Evolutionary conservation across 2,329 filamentous ascomycete genomes (phyloP).

Genomic region (Fusarium duplospermum): DNA sequence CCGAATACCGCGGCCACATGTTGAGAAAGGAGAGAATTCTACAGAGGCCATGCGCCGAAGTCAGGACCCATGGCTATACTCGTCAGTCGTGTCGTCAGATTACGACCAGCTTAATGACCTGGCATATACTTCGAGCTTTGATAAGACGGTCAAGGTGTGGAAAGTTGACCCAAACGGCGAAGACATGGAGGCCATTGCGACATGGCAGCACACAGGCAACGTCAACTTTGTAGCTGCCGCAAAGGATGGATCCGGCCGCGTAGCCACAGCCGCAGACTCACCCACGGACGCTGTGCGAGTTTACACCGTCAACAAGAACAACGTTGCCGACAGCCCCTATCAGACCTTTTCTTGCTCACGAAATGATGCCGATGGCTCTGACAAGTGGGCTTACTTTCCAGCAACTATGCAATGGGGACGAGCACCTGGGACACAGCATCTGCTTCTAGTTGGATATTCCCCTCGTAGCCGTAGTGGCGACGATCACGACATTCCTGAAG

Average conservation of each 20-base stretch:
- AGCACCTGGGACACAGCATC: conserved; percentile 56
- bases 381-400: conserved; percentile 72
- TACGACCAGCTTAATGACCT: conserved; percentile 59
- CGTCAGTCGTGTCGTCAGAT: conserved; percentile 72
- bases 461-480: conserved; percentile 65
- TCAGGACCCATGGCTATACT: conserved; percentile 73
- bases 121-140: conserved; percentile 71
- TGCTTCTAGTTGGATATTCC: conserved; percentile 72
- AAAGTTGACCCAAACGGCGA: conserved; percentile 51
- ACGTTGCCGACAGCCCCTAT: conserved; percentile 53
- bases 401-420: conserved; percentile 73
- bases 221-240: conserved; percentile 73
- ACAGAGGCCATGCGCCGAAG: conserved; percentile 67
- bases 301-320: conserved; percentile 58
- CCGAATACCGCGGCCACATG: conserved; percentile 64
- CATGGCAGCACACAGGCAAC: conserved; percentile 67
- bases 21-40: conserved; percentile 66
- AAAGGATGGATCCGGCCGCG: conserved; percentile 57
- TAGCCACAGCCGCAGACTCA: conserved; percentile 71
- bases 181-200: conserved; percentile 56
- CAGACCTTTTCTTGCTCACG: conserved; percentile 56
- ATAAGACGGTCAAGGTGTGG: conserved; percentile 72
- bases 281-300: conserved; percentile 66
- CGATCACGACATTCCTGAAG: conserved; percentile 69
- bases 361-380: conserved; percentile 49